Evolutionary conservation across 2,329 filamentous ascomycete genomes (phyloP).

Genomic region (Claviceps sp.): DNA sequence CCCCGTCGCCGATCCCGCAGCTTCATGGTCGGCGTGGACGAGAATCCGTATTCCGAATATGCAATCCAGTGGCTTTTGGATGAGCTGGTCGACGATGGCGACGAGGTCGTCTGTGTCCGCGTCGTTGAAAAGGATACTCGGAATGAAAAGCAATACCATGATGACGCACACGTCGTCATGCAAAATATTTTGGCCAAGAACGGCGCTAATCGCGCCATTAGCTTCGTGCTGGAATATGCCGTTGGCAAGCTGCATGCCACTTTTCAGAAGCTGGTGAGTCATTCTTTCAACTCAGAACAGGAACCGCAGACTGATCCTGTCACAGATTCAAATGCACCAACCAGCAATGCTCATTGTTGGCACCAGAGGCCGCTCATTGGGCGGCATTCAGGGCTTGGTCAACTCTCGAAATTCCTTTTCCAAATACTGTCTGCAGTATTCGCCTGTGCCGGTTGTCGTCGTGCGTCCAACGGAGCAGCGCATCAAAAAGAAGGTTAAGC

Average conservation of each 20-base stretch:
- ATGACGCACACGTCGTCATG: slow-evolving; percentile 63
- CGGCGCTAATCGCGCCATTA: slow-evolving; percentile 65
- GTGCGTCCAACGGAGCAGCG: slow-evolving; percentile 79
- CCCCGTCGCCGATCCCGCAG: slow-evolving; percentile 69
- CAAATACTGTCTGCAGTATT: slow-evolving; percentile 90
- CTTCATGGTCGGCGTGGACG: slow-evolving; percentile 82
- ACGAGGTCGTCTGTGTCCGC: slow-evolving; percentile 81
- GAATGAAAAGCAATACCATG: slow-evolving; percentile 52
- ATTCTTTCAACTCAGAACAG: too few relatives aligned
- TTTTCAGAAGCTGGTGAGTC: slow-evolving; percentile 73
- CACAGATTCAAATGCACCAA: slow-evolving; percentile 78
- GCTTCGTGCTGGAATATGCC: slow-evolving; percentile 72
- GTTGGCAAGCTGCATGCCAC: slow-evolving; percentile 83
- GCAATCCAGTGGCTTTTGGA: slow-evolving; percentile 86
- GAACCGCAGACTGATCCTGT: background rate
- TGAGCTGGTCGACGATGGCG: slow-evolving; percentile 83
- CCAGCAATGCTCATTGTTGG: slow-evolving; percentile 85
- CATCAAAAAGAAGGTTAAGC: slow-evolving; percentile 79
- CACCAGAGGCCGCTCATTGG: slow-evolving; percentile 70
- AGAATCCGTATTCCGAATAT: slow-evolving; percentile 84
- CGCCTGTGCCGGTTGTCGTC: slow-evolving; percentile 83
- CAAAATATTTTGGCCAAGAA: slow-evolving; percentile 70
- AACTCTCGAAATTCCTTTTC: slow-evolving; percentile 71
- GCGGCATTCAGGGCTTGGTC: slow-evolving; percentile 73
- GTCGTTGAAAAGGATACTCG: slow-evolving; percentile 76